Evolutionary conservation across 768 basidiomycete species (phyloP).

Genomic region (Panaeolus cyanescens): DNA sequence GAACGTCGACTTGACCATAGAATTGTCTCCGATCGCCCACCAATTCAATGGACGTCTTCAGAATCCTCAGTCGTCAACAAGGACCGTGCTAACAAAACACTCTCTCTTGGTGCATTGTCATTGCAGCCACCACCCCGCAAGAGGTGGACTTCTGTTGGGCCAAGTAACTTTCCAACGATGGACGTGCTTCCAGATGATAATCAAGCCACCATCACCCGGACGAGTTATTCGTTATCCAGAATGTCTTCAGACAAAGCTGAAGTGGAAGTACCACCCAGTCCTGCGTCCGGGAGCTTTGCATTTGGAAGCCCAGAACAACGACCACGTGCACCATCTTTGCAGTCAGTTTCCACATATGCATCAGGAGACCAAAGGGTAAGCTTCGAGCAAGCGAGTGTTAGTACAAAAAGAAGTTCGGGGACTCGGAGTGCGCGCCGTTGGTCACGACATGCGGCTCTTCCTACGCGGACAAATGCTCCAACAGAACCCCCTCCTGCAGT

Average conservation of each 20-base stretch:
- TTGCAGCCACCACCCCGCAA: slow-evolving; percentile 54
- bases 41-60: slow-evolving; percentile 28
- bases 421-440: slow-evolving; percentile 46
- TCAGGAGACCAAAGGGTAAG: slow-evolving; percentile 37
- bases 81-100: slow-evolving; percentile 31
- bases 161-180: slow-evolving; percentile 14
- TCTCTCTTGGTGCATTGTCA: slow-evolving; percentile 36
- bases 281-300: slow-evolving; percentile 24
- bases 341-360: slow-evolving; percentile 46
- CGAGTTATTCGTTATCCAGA: slow-evolving; percentile 16
- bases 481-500: slow-evolving; percentile 59
- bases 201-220: neutral
- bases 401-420: slow-evolving; percentile 33
- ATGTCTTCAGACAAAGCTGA: slow-evolving; percentile 21
- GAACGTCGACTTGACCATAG: slow-evolving; percentile 39
- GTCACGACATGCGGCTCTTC: slow-evolving; percentile 54
- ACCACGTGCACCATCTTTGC: slow-evolving; percentile 41
- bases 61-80: slow-evolving; percentile 27
- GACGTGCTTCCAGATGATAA: slow-evolving; percentile 4
- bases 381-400: slow-evolving; percentile 38
- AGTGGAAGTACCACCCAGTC: slow-evolving; percentile 27
- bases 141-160: slow-evolving; percentile 42
- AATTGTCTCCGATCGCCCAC: slow-evolving; percentile 25
- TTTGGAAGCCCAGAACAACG: slow-evolving; percentile 41
- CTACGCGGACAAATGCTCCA: slow-evolving; percentile 58